phyloP scores from a whole-genome alignment of 306 rosid genomes.

The Dalbergia cochinchinensis region DNA sequence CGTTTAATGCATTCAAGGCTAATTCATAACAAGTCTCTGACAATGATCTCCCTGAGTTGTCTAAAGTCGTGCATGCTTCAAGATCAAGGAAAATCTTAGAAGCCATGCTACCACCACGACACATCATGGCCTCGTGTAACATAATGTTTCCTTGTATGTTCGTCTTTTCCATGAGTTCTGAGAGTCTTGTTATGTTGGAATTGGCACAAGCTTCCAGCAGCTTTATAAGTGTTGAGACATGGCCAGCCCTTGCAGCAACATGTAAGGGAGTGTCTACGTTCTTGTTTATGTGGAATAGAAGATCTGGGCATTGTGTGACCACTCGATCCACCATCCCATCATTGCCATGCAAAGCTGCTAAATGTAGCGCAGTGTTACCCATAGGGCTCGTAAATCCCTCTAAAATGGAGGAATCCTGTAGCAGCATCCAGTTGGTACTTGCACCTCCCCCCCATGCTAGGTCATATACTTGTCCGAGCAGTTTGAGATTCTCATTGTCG shows the following conservation, averaged over 20 bases:
- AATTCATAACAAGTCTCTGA: not conserved
- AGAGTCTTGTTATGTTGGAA: not conserved
- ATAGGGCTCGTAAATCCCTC: not conserved
- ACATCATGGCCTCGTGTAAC: constrained; percentile 33
- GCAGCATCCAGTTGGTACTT: not conserved
- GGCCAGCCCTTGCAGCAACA: constrained; percentile 39
- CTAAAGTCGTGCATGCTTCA: not conserved
- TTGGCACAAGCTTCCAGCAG: not conserved
- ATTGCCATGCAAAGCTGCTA: constrained; percentile 2
- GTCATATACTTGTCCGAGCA: not conserved
- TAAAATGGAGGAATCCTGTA: not conserved
- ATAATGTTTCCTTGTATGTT: constrained; percentile 16
- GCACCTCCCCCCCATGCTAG: not conserved
- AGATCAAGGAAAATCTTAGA: not conserved
- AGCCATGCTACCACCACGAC: not conserved
- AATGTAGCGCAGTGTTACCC: not conserved
- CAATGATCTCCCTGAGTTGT: not conserved
- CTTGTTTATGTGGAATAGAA: not conserved
- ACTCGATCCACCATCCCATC: not conserved
- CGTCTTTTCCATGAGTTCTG: rapidly evolving
- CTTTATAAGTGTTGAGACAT: not conserved
- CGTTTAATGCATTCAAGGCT: not conserved
- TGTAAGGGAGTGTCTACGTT: constrained; percentile 21
- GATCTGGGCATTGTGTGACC: not conserved
- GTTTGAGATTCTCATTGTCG: not conserved